Conservation (phyloP, 2,329 filamentous ascomycete genomes). For the Massarina eburnea region DNA sequence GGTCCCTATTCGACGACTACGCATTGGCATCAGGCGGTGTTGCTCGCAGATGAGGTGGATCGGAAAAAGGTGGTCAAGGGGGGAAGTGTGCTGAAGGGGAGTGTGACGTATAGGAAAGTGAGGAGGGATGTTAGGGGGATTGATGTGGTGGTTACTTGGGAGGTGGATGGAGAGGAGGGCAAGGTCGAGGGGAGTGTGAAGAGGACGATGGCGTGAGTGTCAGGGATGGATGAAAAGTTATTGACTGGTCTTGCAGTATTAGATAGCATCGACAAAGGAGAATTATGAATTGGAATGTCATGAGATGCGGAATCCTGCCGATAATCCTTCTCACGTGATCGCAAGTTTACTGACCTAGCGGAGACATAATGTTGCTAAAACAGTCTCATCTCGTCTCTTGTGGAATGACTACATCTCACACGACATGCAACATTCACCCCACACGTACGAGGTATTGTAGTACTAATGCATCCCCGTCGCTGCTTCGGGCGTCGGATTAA, state of each 20-base stretch:
- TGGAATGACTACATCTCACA: no score
- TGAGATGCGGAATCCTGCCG: no score
- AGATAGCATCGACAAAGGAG: no score
- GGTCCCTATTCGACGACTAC: conserved; percentile 75
- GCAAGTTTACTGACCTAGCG: no score
- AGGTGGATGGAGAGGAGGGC: conserved; percentile 28
- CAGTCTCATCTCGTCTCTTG: no score
- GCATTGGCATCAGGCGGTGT: conserved; percentile 86
- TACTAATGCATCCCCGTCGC: background rate
- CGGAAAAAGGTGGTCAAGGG: conserved; percentile 51
- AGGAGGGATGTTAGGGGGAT: conserved; percentile 43
- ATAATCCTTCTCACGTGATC: no score
- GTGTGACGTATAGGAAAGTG: conserved; percentile 70
- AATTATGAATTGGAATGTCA: no score
- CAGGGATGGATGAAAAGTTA: background rate
- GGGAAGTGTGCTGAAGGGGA: conserved; percentile 63
- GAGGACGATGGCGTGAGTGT: conserved; percentile 29
- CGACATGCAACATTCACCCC: no score
- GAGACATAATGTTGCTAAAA: no score
- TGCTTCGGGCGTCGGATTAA: background rate
- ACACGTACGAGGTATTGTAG: background rate
- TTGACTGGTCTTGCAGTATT: no score
- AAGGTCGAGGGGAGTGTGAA: conserved; percentile 35
- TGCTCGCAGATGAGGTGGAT: conserved; percentile 66
- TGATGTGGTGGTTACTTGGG: conserved; percentile 45